Base-by-base conservation (phyloP, 129 eudicot genomes). In the Artemisia tridentata region DNA sequence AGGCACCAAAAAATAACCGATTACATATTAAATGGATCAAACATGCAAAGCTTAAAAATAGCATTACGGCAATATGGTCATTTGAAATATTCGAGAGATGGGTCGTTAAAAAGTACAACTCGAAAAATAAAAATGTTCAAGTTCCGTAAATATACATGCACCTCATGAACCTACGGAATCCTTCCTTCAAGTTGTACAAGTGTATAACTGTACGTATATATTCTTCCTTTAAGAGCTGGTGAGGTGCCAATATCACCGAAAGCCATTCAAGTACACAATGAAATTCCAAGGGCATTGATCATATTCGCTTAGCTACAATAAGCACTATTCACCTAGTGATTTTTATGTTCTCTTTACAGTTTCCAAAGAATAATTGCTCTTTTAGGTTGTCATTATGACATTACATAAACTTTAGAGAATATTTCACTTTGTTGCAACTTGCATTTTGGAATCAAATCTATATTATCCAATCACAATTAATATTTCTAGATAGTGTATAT, bases 221-320 rank as follows among this genome's bases (percentile, higher is more conserved):
- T 62, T 69, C 52, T 51, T 49, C 19, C 79, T 74, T 74, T 74
- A 65, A 72, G 54, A 49, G 45, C 66, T 57, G 34, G 45, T 57
- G 70, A 65, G 77, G 69, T 73, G 77, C 77, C 62, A 69, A 75
- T 68, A 76, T 68, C 80, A 76, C 80, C 75, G 70, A 76, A 76
- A 76, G 80, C 65, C 45, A 38, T 38, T 38, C 45, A 38, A 38
- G 8, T 38, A 38, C 45, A 38, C 45, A 38, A 38, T 38, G 10
- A 38, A 38, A 7, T 38, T 38, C 45, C 9, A 38, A 38, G 0
- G 45, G 10, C 11, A 7, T 2, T 5, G 0, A 38, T 38, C 11
- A 38, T 38, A 7, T 38, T 38, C 45, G 45, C 45, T 7, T 38
- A 38, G 45, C 49, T 50, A 21, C 43, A 51, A 41, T 67, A 8